A percentile compares a stretch with the other conserved stretches of the same genome.
phyloP scores from a whole-genome alignment of 1,284 basidiomycete genomes.

The Pyrrhoderma lamaoense region DNA sequence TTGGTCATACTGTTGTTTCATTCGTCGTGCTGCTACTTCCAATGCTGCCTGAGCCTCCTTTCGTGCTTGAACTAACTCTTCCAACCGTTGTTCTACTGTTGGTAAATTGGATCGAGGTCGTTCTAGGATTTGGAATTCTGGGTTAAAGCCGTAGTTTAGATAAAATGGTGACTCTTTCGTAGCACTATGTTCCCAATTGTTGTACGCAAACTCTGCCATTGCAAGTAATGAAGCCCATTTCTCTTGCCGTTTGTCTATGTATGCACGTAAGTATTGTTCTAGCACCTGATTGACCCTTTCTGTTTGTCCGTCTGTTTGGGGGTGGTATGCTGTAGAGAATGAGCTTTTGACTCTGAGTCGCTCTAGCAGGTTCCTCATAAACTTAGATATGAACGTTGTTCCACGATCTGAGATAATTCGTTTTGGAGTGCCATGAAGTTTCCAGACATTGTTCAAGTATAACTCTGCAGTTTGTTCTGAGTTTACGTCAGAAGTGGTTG shows the following conservation, averaged over 20 bases:
- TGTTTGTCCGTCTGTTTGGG: too few relatives aligned
- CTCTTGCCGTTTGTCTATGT: too few relatives aligned
- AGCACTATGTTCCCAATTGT: slow-evolving; percentile 21
- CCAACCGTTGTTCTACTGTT: not conserved
- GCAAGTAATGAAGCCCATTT: too few relatives aligned
- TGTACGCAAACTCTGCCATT: slow-evolving; percentile 22
- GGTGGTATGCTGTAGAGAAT: slow-evolving; percentile 16
- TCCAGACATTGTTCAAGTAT: slow-evolving; percentile 2
- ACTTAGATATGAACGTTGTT: slow-evolving; percentile 27
- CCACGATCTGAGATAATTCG: slow-evolving; percentile 32
- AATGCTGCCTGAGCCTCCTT: too few relatives aligned
- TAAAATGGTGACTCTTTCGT: slow-evolving; percentile 26
- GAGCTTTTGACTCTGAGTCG: slow-evolving; percentile 1
- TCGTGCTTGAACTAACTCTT: not conserved
- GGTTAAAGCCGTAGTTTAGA: slow-evolving; percentile 10
- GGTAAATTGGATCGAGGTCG: not conserved
- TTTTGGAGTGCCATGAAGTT: slow-evolving; percentile 24
- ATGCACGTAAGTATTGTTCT: too few relatives aligned
- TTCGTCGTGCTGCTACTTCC: not conserved
- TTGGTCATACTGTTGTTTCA: not conserved
- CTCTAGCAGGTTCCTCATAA: slow-evolving; percentile 20
- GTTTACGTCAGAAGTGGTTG: too few relatives aligned
- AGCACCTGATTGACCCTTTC: too few relatives aligned
- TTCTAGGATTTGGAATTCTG: not conserved
- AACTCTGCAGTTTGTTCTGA: too few relatives aligned